These are phyloP conservation scores for Choiromyces venosus DNA, from an alignment of 495 filamentous ascomycete genomes.

Conservation along the genomic window DNA sequence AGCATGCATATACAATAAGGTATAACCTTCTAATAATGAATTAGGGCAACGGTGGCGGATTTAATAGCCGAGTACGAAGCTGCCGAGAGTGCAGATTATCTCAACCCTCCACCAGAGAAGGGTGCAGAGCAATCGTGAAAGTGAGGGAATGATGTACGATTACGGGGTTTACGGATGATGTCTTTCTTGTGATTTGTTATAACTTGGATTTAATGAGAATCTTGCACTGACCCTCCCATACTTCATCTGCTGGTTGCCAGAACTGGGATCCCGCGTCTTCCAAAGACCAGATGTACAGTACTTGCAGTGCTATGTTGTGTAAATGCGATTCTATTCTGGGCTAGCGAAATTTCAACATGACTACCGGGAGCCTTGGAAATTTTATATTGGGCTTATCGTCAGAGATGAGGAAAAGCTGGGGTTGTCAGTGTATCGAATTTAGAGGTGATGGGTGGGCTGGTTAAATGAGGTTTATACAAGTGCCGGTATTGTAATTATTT, in stretches of 20 bases:
- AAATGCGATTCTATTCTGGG: not conserved
- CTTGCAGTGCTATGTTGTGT: not conserved
- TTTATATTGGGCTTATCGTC: not conserved
- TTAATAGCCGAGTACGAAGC: slow-evolving; percentile 92
- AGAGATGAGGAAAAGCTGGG: not conserved
- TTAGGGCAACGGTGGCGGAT: slow-evolving; percentile 72
- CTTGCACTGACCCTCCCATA: not conserved
- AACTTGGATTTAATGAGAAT: not conserved
- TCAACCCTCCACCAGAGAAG: slow-evolving; percentile 49
- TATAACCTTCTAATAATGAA: not conserved
- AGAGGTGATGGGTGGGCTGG: not conserved
- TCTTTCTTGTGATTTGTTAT: not conserved
- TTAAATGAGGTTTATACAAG: not conserved
- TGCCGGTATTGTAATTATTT: not conserved
- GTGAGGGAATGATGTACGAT: not conserved
- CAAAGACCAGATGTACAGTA: not conserved
- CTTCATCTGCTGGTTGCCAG: not conserved
- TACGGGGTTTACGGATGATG: not conserved
- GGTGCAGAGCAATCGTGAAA: slow-evolving; percentile 22
- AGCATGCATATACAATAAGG: not conserved
- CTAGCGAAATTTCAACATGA: not conserved
- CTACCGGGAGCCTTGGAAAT: not conserved
- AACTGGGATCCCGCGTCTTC: not conserved
- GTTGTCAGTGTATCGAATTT: not conserved
- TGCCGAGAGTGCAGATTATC: slow-evolving; percentile 80